Conservation (phyloP, 2,329 filamentous ascomycete species). For the Paecilomyces formosus region DNA sequence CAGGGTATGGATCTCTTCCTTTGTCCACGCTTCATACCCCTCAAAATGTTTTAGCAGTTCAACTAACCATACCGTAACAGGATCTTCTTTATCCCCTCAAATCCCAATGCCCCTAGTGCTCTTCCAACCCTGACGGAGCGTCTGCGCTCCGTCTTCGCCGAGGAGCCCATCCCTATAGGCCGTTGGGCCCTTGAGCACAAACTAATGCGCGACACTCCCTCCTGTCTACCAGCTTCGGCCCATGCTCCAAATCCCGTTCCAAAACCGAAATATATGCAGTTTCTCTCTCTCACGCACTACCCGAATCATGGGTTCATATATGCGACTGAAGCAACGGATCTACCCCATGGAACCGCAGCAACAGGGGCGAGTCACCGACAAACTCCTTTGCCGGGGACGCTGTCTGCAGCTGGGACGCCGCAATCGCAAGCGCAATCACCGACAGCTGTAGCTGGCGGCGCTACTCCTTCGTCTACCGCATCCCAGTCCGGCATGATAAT, state of each 20-base stretch:
- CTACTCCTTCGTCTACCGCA: not conserved
- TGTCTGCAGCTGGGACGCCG: not conserved
- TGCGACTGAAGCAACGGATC: conserved; percentile 23
- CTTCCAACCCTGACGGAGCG: conserved; percentile 27
- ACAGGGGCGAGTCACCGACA: conserved; percentile 5
- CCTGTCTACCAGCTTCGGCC: conserved; percentile 27
- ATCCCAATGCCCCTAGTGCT: conserved; percentile 31
- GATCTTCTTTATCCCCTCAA: conserved; percentile 37
- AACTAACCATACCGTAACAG: conserved; percentile 17
- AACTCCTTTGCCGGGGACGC: conserved; percentile 8
- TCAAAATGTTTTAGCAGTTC: not conserved
- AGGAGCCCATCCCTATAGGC: conserved; percentile 27
- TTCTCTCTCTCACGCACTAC: conserved; percentile 34
- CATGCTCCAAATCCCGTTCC: conserved; percentile 18
- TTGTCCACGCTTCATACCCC: not conserved
- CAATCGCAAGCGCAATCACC: not conserved
- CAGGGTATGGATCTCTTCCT: conserved; percentile 20
- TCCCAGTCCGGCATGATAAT: conserved; percentile 24
- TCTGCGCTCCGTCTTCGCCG: conserved; percentile 27
- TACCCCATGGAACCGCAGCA: not conserved
- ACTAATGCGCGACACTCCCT: conserved; percentile 36
- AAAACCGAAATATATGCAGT: conserved; percentile 34
- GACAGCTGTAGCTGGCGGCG: not conserved
- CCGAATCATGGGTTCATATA: conserved; percentile 34
- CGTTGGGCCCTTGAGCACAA: conserved; percentile 37